phyloP scores from a whole-genome alignment of 2,329 filamentous ascomycete genomes.

The Aspergillus sp. region DNA sequence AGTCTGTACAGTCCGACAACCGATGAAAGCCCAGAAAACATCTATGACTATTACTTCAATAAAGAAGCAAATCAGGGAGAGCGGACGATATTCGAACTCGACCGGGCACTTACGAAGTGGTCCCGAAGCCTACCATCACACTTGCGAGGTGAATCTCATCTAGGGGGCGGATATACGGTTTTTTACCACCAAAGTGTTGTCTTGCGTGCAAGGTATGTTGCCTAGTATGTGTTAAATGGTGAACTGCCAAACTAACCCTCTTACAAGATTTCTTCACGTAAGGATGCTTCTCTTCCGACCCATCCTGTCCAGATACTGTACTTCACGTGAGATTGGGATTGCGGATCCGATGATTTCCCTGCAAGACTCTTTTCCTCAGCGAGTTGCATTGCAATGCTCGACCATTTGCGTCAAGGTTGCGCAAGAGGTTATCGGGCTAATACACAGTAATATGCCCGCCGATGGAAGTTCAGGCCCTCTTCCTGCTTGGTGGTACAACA shows the following conservation, averaged over 20 bases:
- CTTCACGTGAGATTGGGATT: conserved; percentile 26
- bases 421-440: conserved; percentile 35
- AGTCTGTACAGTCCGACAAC: conserved; percentile 31
- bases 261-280: conserved; percentile 34
- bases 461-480: conserved; percentile 32
- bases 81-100: conserved; percentile 37
- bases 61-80: conserved; percentile 27
- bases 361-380: conserved; percentile 33
- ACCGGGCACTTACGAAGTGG: conserved; percentile 36
- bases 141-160: conserved; percentile 19
- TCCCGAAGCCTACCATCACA: conserved; percentile 32
- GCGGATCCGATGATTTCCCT: conserved; percentile 24
- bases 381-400: conserved; percentile 38
- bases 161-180: conserved; percentile 20
- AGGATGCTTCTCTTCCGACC: conserved; percentile 38
- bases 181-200: conserved; percentile 37
- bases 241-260: background rate
- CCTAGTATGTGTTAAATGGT: background rate
- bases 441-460: conserved; percentile 31
- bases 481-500: conserved; percentile 43
- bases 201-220: conserved; percentile 32
- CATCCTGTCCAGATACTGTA: conserved; percentile 35
- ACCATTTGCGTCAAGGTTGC: conserved; percentile 39
- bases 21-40: conserved; percentile 29
- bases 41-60: conserved; percentile 32